Percentiles rank a stretch among this genome's conserved stretches.
These are phyloP conservation scores for Cladosporium austrohemisphaericum DNA, from an alignment of 2,329 filamentous ascomycete genomes.

Conservation along the genomic window DNA sequence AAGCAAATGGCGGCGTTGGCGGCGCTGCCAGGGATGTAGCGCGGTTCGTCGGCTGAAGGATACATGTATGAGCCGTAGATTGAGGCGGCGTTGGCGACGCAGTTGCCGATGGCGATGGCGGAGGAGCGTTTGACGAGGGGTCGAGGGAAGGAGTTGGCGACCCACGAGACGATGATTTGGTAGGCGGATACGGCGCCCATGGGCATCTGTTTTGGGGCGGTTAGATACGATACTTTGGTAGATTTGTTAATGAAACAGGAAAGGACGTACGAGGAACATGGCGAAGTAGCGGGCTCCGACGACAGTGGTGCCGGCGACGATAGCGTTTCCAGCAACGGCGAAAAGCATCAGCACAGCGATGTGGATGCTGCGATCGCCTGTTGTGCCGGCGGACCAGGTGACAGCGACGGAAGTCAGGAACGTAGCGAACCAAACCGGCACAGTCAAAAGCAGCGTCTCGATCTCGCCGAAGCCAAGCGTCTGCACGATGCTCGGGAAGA, in stretches of 20 bases:
- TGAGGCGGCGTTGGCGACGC: slow-evolving; percentile 32
- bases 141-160: slow-evolving; percentile 28
- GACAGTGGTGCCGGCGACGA: slow-evolving; percentile 51
- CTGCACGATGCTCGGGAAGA: slow-evolving; percentile 62
- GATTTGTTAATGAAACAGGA: background rate
- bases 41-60: slow-evolving; percentile 32
- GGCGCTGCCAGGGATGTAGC: slow-evolving; percentile 37
- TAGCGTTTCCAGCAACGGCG: slow-evolving; percentile 53
- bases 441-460: slow-evolving; percentile 54
- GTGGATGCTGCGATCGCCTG: slow-evolving; percentile 54
- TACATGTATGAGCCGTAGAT: slow-evolving; percentile 37
- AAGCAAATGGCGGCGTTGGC: slow-evolving; percentile 37
- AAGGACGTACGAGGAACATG: slow-evolving; percentile 49
- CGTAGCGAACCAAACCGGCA: slow-evolving; percentile 53
- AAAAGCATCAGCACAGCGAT: slow-evolving; percentile 54
- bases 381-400: slow-evolving; percentile 53
- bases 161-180: slow-evolving; percentile 30
- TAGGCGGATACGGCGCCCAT: slow-evolving; percentile 29
- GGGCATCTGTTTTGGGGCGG: background rate
- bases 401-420: slow-evolving; percentile 53
- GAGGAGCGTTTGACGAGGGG: slow-evolving; percentile 34
- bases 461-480: slow-evolving; percentile 57
- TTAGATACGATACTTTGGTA: background rate
- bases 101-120: slow-evolving; percentile 31
- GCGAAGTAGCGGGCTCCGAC: slow-evolving; percentile 57